These are phyloP conservation scores for Amphicarpaea edgeworthii DNA, from an alignment of 306 rosid species.

Conservation along the genomic window DNA sequence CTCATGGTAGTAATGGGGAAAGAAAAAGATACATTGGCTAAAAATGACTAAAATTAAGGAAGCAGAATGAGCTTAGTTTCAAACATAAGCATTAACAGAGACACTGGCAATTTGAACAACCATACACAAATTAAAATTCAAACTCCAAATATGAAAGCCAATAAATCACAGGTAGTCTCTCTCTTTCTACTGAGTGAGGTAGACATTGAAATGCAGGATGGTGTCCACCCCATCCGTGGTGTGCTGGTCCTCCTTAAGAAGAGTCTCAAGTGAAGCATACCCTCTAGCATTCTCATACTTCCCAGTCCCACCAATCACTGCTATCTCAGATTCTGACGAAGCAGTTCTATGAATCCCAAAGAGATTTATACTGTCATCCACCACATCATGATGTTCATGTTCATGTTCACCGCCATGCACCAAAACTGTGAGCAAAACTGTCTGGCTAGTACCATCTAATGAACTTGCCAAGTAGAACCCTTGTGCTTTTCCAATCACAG, in stretches of 20 bases:
- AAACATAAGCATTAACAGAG: conserved; percentile 22
- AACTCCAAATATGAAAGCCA: conserved; percentile 8
- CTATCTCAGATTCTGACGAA: conserved; percentile 63
- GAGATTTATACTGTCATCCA: conserved; percentile 73
- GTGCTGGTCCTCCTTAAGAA: conserved; percentile 69
- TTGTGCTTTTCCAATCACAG: conserved; percentile 67
- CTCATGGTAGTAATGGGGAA: neutral
- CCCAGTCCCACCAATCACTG: conserved; percentile 87
- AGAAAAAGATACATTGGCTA: neutral
- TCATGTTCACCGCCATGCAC: conserved; percentile 46
- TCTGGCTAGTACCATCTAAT: conserved; percentile 79
- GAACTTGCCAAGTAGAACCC: conserved; percentile 86
- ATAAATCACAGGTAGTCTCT: neutral
- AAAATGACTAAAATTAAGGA: conserved; percentile 13
- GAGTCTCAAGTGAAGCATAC: conserved; percentile 71
- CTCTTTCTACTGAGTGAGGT: conserved; percentile 48
- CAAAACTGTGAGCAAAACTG: conserved; percentile 59
- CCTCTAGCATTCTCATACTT: conserved; percentile 83
- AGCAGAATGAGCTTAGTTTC: neutral
- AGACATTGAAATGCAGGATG: conserved; percentile 65
- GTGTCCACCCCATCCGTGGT: conserved; percentile 74
- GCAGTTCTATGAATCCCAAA: conserved; percentile 87
- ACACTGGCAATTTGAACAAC: neutral
- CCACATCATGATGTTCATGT: conserved; percentile 46
- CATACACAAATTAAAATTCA: conserved; percentile 14